Conservation (phyloP, 78 protist species). For the slime mould (Dictyostelium discoideum) region DNA sequence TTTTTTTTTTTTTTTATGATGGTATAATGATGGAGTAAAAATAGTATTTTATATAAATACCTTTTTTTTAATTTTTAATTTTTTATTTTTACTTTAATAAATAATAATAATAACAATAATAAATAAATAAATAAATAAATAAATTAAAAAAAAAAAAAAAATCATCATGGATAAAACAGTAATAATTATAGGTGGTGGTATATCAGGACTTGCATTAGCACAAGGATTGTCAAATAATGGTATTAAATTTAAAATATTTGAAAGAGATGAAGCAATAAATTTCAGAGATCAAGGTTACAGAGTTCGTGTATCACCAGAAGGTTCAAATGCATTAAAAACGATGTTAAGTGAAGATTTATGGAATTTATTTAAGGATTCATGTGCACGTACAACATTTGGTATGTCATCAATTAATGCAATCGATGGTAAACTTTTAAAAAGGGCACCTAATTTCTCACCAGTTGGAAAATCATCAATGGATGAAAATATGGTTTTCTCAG, state of each 20-base stretch:
- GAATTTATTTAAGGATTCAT: constrained; percentile 9
- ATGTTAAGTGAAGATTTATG: constrained; percentile 11
- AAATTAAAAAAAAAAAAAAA: neutral
- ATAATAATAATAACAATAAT: too few relatives aligned
- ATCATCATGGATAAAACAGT: neutral
- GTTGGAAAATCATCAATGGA: neutral
- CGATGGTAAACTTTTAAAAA: neutral
- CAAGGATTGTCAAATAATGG: constrained; percentile 2
- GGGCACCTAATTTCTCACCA: neutral
- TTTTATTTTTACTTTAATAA: too few relatives aligned
- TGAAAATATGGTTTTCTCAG: neutral
- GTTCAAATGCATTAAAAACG: neutral
- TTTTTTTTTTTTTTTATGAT: too few relatives aligned
- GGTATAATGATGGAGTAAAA: too few relatives aligned
- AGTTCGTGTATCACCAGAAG: constrained; percentile 10
- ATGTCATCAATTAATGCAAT: neutral
- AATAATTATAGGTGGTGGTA: constrained; percentile 39
- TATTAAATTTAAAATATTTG: constrained; percentile 26
- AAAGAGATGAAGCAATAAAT: constrained; percentile 3
- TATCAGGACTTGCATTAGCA: constrained; percentile 25
- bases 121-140: too few relatives aligned
- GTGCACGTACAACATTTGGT: constrained; percentile 2
- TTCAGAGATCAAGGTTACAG: constrained; percentile 50
- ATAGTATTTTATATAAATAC: too few relatives aligned
- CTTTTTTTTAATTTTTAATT: too few relatives aligned